Evolutionary conservation across 768 basidiomycete species (phyloP), one percentile per base, ranked within the genome.

Genomic region (Hysterangium stoloniferum): DNA sequence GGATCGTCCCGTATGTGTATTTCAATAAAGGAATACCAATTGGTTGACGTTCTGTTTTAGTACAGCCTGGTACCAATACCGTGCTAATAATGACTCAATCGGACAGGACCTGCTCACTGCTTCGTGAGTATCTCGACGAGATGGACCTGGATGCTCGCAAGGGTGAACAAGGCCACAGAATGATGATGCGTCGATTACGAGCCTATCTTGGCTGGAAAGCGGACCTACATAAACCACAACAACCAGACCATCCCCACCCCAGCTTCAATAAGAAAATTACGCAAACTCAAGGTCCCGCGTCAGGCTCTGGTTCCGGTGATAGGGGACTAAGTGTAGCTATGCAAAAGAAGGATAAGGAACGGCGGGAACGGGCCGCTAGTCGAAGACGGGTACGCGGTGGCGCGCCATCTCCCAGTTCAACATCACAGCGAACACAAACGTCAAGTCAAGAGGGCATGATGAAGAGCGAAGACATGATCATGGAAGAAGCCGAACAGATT

Each of bases 1-100:
- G 43, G 54, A 12, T 53, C 53, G 9, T 35, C 37, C 12, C 22
- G 61, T 62, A 29, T 32, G 60, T 57, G 8, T 11, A 6, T n/a
- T n/a, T n/a, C n/a, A n/a, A n/a, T n/a, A n/a, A n/a, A n/a, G n/a
- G n/a, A n/a, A n/a, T n/a, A n/a, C n/a, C n/a, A n/a, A n/a, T n/a
- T n/a, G n/a, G n/a, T n/a, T n/a, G n/a, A n/a, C 46, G n/a, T n/a
- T 42, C 38, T 31, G 29, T 24, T 5, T 31, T 25, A 70, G 73
- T 61, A 4, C 57, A 61, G 11, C 74, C 74, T 3, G 85, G 83
- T 2, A 78, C 77, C 17, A 84, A 97, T 57, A 79, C 78, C 2
- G 77, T 94, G 7, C 78, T 98, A 25, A 72, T 98, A 50, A 95
- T 99, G 93, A 79, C 85, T 3, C 80, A 84, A 0, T 91, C 92